phyloP scores from a whole-genome alignment of 345 rosid species.

The Xanthoceras sorbifolium region DNA sequence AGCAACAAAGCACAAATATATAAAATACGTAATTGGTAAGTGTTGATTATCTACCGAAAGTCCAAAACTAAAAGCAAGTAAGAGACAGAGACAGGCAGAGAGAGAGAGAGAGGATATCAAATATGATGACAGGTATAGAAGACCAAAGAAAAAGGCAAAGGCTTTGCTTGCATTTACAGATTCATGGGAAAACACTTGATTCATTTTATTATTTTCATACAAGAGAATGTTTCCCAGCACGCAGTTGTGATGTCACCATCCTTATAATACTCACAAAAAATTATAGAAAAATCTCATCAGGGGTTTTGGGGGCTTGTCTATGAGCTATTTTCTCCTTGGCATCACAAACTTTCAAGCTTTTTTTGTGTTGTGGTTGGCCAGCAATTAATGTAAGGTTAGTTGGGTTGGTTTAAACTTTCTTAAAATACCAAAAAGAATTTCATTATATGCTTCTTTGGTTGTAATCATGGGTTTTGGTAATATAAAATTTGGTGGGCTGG shows the following conservation, averaged over 20 bases:
- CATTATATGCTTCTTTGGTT: slow-evolving; percentile 20
- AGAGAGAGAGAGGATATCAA: background rate
- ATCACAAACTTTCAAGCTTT: background rate
- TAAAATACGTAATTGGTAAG: slow-evolving; percentile 9
- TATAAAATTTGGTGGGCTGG: background rate
- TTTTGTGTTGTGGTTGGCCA: slow-evolving; percentile 4
- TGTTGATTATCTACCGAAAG: slow-evolving; percentile 22
- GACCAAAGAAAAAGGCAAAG: slow-evolving; percentile 28
- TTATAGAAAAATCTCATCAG: background rate
- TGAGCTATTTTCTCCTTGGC: background rate
- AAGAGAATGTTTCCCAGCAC: slow-evolving; percentile 33
- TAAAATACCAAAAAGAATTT: background rate
- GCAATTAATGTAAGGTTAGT: slow-evolving; percentile 5
- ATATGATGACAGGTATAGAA: slow-evolving; percentile 21
- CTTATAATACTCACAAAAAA: background rate
- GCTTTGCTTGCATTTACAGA: slow-evolving; percentile 47
- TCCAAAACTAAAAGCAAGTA: background rate
- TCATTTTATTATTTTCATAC: background rate
- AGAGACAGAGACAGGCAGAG: no score
- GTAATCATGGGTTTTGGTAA: slow-evolving; percentile 2
- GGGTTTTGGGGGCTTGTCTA: background rate
- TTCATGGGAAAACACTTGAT: slow-evolving; percentile 26
- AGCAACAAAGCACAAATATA: background rate
- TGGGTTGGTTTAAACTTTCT: slow-evolving; percentile 19
- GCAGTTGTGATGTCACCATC: slow-evolving; percentile 47